Conservation (phyloP, 805 yeast genomes). For the Cyberlindnera samutprakarnensis region DNA sequence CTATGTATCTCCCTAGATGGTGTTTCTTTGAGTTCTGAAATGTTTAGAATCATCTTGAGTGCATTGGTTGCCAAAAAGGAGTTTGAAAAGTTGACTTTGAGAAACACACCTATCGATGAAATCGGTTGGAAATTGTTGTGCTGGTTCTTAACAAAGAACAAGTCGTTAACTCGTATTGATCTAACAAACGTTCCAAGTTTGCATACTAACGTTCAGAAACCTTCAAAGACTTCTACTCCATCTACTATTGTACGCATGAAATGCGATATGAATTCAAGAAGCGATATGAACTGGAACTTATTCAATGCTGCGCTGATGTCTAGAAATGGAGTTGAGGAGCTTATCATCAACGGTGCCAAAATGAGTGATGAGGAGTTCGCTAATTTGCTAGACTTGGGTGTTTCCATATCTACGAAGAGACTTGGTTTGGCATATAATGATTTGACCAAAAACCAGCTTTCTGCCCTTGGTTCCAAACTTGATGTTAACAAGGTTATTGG, state of each 20-base stretch:
- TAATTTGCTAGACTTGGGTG: conserved; percentile 56
- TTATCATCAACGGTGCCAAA: conserved; percentile 77
- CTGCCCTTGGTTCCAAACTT: conserved; percentile 54
- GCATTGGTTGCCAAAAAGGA: conserved; percentile 56
- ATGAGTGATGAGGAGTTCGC: conserved; percentile 47
- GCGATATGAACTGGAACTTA: conserved; percentile 78
- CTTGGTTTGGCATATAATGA: conserved; percentile 80
- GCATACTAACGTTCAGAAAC: conserved; percentile 31
- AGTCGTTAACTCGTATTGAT: conserved; percentile 51
- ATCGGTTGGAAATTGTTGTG: conserved; percentile 81
- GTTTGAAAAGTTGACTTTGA: conserved; percentile 63
- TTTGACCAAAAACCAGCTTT: conserved; percentile 49
- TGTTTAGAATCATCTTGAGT: conserved; percentile 61
- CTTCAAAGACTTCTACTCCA: conserved; percentile 27
- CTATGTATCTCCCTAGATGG: conserved; percentile 75
- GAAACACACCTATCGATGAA: conserved; percentile 69
- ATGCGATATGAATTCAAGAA: conserved; percentile 35
- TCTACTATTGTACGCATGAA: conserved; percentile 29
- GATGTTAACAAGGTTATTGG: conserved; percentile 45
- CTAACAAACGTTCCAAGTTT: conserved; percentile 45
- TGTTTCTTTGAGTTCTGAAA: conserved; percentile 62
- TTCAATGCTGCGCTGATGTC: conserved; percentile 68
- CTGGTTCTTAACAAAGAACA: conserved; percentile 64
- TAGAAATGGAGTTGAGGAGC: conserved; percentile 74
- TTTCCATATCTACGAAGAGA: conserved; percentile 47